These are phyloP conservation scores for Mycena amicta DNA, from an alignment of 768 basidiomycete genomes.

Conservation along the genomic window DNA sequence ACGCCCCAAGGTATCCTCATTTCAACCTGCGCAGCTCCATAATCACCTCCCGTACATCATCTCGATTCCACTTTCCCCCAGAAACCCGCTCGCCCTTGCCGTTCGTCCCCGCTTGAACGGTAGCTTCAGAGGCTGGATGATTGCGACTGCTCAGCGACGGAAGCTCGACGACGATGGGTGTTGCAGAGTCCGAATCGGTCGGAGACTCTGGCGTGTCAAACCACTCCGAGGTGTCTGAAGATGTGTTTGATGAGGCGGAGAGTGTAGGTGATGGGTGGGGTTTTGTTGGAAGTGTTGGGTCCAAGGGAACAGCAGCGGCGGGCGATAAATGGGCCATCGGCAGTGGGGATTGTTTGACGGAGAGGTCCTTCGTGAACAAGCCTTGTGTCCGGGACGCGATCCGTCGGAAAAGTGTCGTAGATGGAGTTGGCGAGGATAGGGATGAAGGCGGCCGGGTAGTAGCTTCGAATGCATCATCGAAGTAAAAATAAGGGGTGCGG, in stretches of 20 bases:
- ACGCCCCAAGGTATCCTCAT: background rate
- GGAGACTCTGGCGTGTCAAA: slow-evolving; percentile 8
- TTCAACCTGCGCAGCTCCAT: slow-evolving; percentile 17
- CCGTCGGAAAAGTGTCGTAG: slow-evolving; percentile 12
- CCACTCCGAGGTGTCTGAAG: slow-evolving; percentile 14
- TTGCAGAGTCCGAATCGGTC: background rate
- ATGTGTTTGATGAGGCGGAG: slow-evolving; percentile 2
- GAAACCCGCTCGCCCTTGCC: background rate
- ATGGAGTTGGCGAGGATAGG: background rate
- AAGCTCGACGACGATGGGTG: slow-evolving; percentile 3
- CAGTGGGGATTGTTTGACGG: background rate
- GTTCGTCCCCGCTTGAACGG: background rate
- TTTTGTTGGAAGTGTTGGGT: background rate
- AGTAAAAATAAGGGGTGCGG: slow-evolving; percentile 17
- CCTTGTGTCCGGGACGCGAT: slow-evolving; percentile 14
- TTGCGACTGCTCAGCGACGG: background rate
- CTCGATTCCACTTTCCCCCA: slow-evolving; percentile 16
- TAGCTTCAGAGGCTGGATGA: slow-evolving; percentile 12
- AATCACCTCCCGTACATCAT: slow-evolving; percentile 15
- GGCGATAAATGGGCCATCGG: background rate
- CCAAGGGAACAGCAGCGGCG: background rate
- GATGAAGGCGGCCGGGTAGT: background rate
- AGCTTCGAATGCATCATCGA: slow-evolving; percentile 17
- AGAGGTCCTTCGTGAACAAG: slow-evolving; percentile 3
- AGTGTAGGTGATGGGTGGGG: background rate